Conservation (phyloP, 768 basidiomycete genomes). For the Stropharia rugosoannulata region DNA sequence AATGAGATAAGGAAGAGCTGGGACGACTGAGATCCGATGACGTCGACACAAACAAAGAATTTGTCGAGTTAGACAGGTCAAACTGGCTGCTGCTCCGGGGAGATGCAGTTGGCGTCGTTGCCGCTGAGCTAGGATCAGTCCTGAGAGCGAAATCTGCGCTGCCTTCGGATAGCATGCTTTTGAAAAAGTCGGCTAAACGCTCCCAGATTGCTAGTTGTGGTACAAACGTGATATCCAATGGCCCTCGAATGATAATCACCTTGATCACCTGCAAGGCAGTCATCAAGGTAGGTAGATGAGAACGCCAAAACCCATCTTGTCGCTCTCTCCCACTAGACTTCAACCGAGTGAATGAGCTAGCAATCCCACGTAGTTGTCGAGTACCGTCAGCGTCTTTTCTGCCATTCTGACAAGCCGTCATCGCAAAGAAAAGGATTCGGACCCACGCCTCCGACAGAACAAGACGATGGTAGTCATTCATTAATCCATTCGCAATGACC, state of each 20-base stretch:
- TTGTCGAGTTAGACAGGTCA: slow-evolving; percentile 20
- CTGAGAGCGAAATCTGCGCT: slow-evolving; percentile 60
- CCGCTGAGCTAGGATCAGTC: slow-evolving; percentile 39
- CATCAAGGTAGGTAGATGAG: slow-evolving; percentile 41
- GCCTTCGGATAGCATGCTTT: slow-evolving; percentile 52
- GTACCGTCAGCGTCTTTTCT: slow-evolving; percentile 20
- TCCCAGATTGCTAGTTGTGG: slow-evolving; percentile 59
- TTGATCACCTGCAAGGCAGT: slow-evolving; percentile 69
- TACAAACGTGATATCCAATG: slow-evolving; percentile 52
- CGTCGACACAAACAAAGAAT: slow-evolving; percentile 20
- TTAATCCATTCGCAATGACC: slow-evolving; percentile 37
- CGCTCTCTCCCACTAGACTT: slow-evolving; percentile 32
- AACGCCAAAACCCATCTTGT: slow-evolving; percentile 22
- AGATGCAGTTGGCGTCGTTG: slow-evolving; percentile 51
- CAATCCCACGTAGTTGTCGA: slow-evolving; percentile 14
- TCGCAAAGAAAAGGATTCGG: slow-evolving; percentile 57
- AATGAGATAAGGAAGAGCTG: slow-evolving; percentile 17
- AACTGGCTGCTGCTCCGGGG: slow-evolving; percentile 47
- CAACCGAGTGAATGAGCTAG: slow-evolving; percentile 30
- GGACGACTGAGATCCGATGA: slow-evolving; percentile 26
- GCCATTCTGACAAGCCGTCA: slow-evolving; percentile 49
- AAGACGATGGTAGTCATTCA: slow-evolving; percentile 44
- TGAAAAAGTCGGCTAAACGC: slow-evolving; percentile 55
- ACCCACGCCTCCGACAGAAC: slow-evolving; percentile 54
- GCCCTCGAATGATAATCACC: slow-evolving; percentile 60